phyloP scores from a whole-genome alignment of 78 protist species.

The Dictyostelium capitatum region DNA sequence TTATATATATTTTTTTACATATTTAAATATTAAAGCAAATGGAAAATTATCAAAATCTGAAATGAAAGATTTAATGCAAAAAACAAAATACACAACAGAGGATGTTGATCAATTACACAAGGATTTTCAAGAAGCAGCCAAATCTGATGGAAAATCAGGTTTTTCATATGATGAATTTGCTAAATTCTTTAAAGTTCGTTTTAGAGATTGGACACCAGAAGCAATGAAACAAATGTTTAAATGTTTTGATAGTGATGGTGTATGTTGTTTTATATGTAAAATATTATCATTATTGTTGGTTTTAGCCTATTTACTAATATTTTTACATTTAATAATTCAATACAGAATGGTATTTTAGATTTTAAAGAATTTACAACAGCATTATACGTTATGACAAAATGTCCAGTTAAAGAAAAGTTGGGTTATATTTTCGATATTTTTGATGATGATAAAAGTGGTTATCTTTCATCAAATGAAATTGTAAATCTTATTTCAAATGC shows the following conservation, averaged over 20 bases:
- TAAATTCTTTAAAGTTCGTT: background rate
- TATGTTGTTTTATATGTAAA: background rate
- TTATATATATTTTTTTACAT: no score
- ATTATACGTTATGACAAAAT: background rate
- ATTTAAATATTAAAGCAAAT: no score
- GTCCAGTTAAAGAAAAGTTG: background rate
- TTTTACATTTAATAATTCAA: background rate
- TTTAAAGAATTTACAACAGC: constrained; percentile 18
- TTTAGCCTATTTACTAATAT: background rate
- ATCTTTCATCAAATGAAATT: background rate
- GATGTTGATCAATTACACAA: background rate
- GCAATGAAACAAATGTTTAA: background rate
- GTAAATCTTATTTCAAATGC: background rate
- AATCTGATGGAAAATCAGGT: background rate
- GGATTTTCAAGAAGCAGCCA: background rate
- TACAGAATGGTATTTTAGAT: constrained; percentile 22
- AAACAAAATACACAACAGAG: background rate
- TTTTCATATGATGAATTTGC: background rate
- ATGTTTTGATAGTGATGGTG: constrained; percentile 13
- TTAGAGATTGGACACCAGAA: background rate
- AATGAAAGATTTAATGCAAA: background rate
- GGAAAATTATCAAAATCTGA: background rate
- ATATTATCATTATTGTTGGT: background rate
- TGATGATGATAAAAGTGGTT: constrained; percentile 22
- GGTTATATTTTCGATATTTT: background rate